A percentile compares a stretch with the other conserved stretches of the same genome.
Evolutionary conservation across 768 basidiomycete species (phyloP).

Genomic region (Epithele typhae): DNA sequence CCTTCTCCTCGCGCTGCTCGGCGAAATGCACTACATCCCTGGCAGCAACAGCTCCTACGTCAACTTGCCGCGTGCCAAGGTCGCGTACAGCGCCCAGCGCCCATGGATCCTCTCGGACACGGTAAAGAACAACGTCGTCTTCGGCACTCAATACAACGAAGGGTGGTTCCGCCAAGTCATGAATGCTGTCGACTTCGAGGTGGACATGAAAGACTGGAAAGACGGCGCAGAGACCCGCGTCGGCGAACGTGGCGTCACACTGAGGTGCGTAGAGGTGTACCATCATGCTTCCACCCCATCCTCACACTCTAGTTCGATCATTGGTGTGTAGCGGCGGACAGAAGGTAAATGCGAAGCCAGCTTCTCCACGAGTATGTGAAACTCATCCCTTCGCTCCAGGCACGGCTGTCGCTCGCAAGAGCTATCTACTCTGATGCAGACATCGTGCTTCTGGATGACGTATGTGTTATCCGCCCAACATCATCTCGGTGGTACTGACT

Average conservation of each 20-base stretch:
- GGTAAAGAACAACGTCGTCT: constrained; percentile 41
- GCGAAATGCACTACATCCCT: constrained; percentile 59
- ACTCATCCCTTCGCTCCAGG: too few species aligned
- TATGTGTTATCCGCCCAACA: too few species aligned
- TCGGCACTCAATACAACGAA: constrained; percentile 41
- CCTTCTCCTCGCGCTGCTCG: constrained; percentile 52
- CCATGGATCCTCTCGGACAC: constrained; percentile 52
- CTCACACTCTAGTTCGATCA: too few species aligned
- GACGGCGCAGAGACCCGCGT: constrained; percentile 52
- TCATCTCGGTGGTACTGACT: too few species aligned
- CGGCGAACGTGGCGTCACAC: constrained; percentile 51
- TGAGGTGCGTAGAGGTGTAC: constrained; percentile 31
- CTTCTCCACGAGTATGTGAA: too few species aligned
- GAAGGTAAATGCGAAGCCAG: constrained; percentile 21
- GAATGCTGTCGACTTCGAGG: constrained; percentile 34
- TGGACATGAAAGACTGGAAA: constrained; percentile 42
- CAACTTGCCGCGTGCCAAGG: constrained; percentile 62
- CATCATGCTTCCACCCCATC: too few species aligned
- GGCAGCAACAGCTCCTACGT: constrained; percentile 54
- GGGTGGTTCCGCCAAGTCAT: constrained; percentile 29
- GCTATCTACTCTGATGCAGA: constrained; percentile 58
- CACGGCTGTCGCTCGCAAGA: constrained; percentile 50
- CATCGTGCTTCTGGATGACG: constrained; percentile 71
- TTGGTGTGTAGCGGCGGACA: constrained; percentile 35
- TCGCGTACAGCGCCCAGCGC: constrained; percentile 77